Conservation (phyloP, 352 stramenopile genomes). For the Globisporangium uncinulatum region DNA sequence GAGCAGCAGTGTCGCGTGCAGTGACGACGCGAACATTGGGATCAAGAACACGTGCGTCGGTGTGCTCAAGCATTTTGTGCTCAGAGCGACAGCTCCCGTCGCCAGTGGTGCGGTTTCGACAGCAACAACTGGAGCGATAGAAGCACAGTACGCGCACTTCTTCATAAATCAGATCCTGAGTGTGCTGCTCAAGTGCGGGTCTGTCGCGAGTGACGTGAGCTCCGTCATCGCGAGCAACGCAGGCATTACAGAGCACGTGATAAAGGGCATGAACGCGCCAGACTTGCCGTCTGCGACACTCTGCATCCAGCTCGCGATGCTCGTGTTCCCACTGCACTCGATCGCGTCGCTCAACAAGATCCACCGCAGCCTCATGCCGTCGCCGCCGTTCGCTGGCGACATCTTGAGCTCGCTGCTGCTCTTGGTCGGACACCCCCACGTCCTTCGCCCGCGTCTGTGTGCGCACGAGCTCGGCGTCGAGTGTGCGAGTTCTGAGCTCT, state of each 20-base stretch:
- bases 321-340: conserved; percentile 76
- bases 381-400: conserved; percentile 19
- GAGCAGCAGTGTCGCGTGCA: conserved; percentile 4
- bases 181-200: conserved; percentile 68
- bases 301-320: conserved; percentile 79
- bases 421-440: conserved; percentile 52
- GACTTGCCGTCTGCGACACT: conserved; percentile 67
- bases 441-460: conserved; percentile 65
- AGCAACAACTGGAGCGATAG: conserved; percentile 2
- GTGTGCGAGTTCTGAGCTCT: conserved; percentile 54
- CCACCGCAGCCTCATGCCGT: conserved; percentile 29
- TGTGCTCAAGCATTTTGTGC: conserved; percentile 54
- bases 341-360: conserved; percentile 72
- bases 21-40: conserved; percentile 21
- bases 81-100: conserved; percentile 5
- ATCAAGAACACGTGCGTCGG: conserved; percentile 67
- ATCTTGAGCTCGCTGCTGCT: conserved; percentile 60
- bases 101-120: not conserved
- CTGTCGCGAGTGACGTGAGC: conserved; percentile 49
- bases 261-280: conserved; percentile 50
- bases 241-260: conserved; percentile 53
- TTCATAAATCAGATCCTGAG: conserved; percentile 77
- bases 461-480: conserved; percentile 79
- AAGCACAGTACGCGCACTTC: conserved; percentile 42
- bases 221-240: conserved; percentile 52